A percentile compares a stretch with the other conserved stretches of the same genome.
Evolutionary conservation across 2,329 filamentous ascomycete species (phyloP).

Genomic region (Pseudocercospora crystallina): DNA sequence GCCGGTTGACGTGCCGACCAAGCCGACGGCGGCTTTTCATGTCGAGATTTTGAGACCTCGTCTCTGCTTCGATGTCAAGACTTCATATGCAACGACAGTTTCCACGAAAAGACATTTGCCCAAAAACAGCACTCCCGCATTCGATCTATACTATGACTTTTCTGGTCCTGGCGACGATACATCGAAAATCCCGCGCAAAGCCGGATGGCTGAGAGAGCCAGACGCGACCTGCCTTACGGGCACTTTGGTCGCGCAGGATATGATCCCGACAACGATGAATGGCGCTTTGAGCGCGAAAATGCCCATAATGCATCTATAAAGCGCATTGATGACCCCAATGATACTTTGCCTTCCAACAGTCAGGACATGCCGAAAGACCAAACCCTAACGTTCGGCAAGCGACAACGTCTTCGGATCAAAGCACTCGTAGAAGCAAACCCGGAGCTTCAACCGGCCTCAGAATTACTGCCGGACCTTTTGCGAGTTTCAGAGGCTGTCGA

Average conservation of each 20-base stretch:
- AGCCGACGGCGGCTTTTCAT: background rate
- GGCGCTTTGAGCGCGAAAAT: constrained; percentile 37
- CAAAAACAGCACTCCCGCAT: background rate
- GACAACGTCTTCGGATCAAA: constrained; percentile 22
- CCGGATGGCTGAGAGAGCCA: constrained; percentile 59
- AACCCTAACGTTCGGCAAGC: background rate
- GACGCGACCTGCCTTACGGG: constrained; percentile 53
- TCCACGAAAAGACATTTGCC: background rate
- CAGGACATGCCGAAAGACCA: too few species aligned
- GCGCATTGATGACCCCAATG: background rate
- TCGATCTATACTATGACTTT: constrained; percentile 23
- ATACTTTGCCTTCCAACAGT: too few species aligned
- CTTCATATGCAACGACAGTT: background rate
- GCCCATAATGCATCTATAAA: too few species aligned
- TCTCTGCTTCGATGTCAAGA: too few species aligned
- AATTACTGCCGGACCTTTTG: constrained; percentile 20
- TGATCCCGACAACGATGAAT: constrained; percentile 46
- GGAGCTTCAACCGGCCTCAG: constrained; percentile 24
- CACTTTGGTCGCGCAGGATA: constrained; percentile 55
- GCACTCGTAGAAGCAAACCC: constrained; percentile 22
- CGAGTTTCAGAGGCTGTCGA: constrained; percentile 35
- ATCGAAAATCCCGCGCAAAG: constrained; percentile 31
- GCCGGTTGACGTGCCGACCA: constrained; percentile 5
- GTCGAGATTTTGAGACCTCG: too few species aligned
- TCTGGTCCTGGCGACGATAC: constrained; percentile 4